Evolutionary conservation across 495 filamentous ascomycete genomes (phyloP).

Genomic region (Wilcoxina mikolae): DNA sequence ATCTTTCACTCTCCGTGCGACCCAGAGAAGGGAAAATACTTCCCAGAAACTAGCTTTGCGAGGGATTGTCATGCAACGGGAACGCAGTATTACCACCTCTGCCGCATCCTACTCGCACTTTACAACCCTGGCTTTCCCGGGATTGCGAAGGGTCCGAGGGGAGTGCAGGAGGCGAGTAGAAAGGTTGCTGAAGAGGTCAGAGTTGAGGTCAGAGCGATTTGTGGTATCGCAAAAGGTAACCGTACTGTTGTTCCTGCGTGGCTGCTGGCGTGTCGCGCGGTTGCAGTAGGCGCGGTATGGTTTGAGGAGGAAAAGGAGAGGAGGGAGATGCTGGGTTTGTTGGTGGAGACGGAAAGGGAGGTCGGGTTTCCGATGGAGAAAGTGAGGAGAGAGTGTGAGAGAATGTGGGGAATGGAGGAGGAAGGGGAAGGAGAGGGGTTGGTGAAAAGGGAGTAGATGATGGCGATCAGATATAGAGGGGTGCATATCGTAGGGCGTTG

Average conservation of each 20-base stretch:
- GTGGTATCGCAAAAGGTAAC: background rate
- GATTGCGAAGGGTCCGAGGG: background rate
- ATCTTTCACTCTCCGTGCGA: background rate
- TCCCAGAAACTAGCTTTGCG: background rate
- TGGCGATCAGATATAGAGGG: no score
- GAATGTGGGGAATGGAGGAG: background rate
- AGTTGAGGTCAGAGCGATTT: background rate
- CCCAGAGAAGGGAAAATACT: background rate
- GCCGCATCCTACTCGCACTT: background rate
- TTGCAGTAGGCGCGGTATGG: background rate
- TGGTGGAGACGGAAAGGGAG: background rate
- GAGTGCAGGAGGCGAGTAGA: background rate
- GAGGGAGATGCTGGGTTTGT: background rate
- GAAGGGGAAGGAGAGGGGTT: background rate
- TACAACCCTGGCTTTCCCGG: background rate
- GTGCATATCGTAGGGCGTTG: no score
- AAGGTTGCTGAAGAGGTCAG: background rate
- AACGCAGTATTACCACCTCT: slow-evolving; percentile 1
- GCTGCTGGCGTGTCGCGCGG: background rate
- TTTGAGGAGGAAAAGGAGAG: background rate
- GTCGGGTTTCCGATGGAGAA: background rate
- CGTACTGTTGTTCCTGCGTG: background rate
- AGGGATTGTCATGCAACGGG: background rate
- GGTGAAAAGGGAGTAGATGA: no score
- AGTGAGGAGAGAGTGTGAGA: no score